Conservation (phyloP, 2,329 filamentous ascomycete genomes). For the Colletotrichum sp. region DNA sequence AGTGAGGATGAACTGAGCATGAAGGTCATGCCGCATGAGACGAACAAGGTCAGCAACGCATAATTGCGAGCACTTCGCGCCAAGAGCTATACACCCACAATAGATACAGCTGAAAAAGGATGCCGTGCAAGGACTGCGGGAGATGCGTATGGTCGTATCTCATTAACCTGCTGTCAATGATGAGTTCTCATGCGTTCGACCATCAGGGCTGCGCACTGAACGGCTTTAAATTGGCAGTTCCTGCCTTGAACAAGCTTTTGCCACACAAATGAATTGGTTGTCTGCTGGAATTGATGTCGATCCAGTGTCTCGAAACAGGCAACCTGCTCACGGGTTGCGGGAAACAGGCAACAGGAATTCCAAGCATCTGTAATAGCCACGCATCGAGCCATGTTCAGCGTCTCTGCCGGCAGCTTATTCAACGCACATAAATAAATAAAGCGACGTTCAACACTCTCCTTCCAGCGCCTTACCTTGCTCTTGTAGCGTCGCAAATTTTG, state of each 20-base stretch:
- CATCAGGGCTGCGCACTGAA: accelerated
- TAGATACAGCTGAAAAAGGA: not conserved
- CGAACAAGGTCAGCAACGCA: accelerated
- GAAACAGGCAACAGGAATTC: not conserved
- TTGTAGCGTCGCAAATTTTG: not conserved
- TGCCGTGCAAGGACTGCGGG: not conserved
- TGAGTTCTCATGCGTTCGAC: not conserved
- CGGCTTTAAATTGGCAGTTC: accelerated
- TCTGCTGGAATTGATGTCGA: not conserved
- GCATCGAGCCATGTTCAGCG: not conserved
- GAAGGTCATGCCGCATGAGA: not conserved
- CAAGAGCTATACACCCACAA: not conserved
- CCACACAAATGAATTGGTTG: not conserved
- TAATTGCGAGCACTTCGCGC: not conserved
- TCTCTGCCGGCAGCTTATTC: not conserved
- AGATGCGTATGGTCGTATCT: accelerated
- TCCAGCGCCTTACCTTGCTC: not conserved
- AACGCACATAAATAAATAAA: too few relatives aligned
- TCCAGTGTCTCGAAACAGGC: not conserved
- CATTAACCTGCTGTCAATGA: accelerated
- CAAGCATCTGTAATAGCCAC: not conserved
- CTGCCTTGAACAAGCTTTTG: not conserved
- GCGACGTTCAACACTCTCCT: not conserved
- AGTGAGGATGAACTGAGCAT: not conserved
- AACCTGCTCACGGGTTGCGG: too few relatives aligned